Conservation (phyloP, 768 basidiomycete species). For the Gloeostereum incarnatum region DNA sequence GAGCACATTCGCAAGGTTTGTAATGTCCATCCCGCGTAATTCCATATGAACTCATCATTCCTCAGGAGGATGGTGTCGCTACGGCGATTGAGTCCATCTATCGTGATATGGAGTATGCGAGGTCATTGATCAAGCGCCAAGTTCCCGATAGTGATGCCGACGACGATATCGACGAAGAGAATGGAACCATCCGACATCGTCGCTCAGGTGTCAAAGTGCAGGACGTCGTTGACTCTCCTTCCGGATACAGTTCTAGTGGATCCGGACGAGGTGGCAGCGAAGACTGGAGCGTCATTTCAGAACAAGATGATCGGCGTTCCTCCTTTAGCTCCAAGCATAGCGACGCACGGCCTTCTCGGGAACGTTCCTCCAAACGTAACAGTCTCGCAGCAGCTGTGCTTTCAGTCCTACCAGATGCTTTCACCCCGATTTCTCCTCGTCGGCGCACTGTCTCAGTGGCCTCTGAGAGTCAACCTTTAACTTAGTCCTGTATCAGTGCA, state of each 20-base stretch:
- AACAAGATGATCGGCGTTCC: slow-evolving; percentile 52
- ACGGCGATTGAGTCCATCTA: slow-evolving; percentile 95
- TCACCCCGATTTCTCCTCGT: slow-evolving; percentile 31
- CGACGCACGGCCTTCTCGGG: slow-evolving; percentile 23
- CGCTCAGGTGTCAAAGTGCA: too few species aligned
- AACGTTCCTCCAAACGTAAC: slow-evolving; percentile 43
- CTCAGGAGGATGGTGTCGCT: slow-evolving; percentile 87
- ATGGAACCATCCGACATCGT: slow-evolving; percentile 26
- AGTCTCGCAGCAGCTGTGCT: slow-evolving; percentile 54
- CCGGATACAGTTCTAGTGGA: slow-evolving; percentile 39
- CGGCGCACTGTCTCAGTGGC: slow-evolving; percentile 28
- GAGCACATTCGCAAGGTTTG: slow-evolving; percentile 79
- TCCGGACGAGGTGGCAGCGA: slow-evolving; percentile 57
- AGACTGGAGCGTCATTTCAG: slow-evolving; percentile 86
- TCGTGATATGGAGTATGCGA: slow-evolving; percentile 91
- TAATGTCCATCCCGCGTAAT: not conserved
- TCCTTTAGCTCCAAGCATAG: slow-evolving; percentile 45
- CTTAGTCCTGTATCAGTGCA: not conserved
- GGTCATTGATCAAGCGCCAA: slow-evolving; percentile 67
- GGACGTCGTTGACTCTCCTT: too few species aligned
- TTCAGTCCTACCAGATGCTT: slow-evolving; percentile 50
- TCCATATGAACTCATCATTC: slow-evolving; percentile 2
- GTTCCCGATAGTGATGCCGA: slow-evolving; percentile 20
- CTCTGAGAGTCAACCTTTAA: slow-evolving; percentile 13
- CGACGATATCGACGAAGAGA: slow-evolving; percentile 23